Conservation (phyloP, 345 rosid species). For the Pugionium cornutum region DNA sequence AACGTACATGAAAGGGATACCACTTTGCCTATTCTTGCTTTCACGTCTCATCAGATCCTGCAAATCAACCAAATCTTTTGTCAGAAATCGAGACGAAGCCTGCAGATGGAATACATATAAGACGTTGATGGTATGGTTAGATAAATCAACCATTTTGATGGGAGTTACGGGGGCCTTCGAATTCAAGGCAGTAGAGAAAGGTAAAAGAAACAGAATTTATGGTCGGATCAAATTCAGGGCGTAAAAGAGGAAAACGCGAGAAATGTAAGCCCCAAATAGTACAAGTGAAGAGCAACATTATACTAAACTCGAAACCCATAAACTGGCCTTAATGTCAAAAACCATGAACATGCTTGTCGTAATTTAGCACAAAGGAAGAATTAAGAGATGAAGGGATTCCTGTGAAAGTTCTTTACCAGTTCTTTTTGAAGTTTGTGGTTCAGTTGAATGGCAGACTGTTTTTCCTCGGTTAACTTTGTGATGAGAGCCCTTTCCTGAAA, state of each 20-base stretch:
- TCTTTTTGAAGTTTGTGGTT: conserved; percentile 63
- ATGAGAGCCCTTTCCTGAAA: conserved; percentile 59
- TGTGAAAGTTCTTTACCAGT: conserved; percentile 50
- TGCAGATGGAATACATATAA: background rate
- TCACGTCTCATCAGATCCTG: conserved; percentile 66
- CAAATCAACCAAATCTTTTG: conserved; percentile 24
- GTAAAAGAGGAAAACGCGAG: too few species aligned
- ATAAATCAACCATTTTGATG: background rate
- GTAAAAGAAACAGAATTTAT: background rate
- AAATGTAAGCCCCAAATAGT: too few species aligned
- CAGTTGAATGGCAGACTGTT: conserved; percentile 53
- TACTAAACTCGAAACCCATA: background rate
- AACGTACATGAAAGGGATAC: conserved; percentile 52
- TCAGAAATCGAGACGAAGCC: conserved; percentile 10
- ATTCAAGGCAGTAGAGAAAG: background rate
- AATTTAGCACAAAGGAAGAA: too few species aligned
- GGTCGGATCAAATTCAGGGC: too few species aligned
- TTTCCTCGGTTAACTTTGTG: conserved; percentile 64
- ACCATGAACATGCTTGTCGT: background rate
- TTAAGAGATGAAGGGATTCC: background rate
- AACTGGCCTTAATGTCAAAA: background rate
- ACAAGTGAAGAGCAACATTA: too few species aligned
- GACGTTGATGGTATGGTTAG: background rate
- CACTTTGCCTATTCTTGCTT: conserved; percentile 42
- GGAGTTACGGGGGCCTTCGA: too few species aligned